These are phyloP conservation scores for Tuber borchii DNA, from an alignment of 495 filamentous ascomycete genomes.

Conservation along the genomic window DNA sequence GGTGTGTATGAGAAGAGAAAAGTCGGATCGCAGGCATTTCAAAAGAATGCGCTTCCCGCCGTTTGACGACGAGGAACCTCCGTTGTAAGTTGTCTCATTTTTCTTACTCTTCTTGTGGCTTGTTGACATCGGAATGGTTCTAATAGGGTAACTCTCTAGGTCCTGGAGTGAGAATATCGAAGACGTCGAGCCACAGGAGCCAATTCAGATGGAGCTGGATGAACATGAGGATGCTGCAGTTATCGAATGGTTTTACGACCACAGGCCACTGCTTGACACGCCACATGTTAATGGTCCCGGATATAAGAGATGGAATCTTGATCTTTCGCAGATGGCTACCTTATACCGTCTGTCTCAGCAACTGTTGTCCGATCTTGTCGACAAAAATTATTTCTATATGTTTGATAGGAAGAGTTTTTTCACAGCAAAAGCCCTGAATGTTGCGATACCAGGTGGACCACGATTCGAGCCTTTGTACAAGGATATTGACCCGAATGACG, in stretches of 20 bases:
- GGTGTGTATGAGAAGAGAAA: conserved; percentile 96
- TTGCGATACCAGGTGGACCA: conserved; percentile 92
- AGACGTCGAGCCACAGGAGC: conserved; percentile 94
- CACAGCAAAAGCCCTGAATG: conserved; percentile 94
- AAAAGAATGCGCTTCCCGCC: conserved; percentile 99
- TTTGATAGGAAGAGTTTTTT: conserved; percentile 93
- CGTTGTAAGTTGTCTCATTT: conserved; percentile 48
- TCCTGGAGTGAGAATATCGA: conserved; percentile 99
- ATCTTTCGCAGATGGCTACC: conserved; percentile 91
- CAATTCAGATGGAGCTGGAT: conserved; percentile 98
- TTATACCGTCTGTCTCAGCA: conserved; percentile 88
- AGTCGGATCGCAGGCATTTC: conserved; percentile 92
- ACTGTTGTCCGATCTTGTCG: conserved; percentile 82
- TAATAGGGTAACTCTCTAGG: conserved; percentile 33
- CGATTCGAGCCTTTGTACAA: conserved; percentile 98
- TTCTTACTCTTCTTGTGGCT: conserved; percentile 10
- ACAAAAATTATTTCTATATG: conserved; percentile 97
- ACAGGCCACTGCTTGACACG: conserved; percentile 83
- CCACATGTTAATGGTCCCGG: conserved; percentile 93
- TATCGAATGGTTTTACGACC: conserved; percentile 96
- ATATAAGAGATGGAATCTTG: conserved; percentile 93
- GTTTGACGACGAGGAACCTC: conserved; percentile 98
- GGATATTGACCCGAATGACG: conserved; percentile 97
- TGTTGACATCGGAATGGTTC: conserved; percentile 34
- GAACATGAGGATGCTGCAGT: conserved; percentile 89